These are phyloP conservation scores for Aulographum hederae DNA, from an alignment of 2,329 filamentous ascomycete genomes.

Conservation along the genomic window DNA sequence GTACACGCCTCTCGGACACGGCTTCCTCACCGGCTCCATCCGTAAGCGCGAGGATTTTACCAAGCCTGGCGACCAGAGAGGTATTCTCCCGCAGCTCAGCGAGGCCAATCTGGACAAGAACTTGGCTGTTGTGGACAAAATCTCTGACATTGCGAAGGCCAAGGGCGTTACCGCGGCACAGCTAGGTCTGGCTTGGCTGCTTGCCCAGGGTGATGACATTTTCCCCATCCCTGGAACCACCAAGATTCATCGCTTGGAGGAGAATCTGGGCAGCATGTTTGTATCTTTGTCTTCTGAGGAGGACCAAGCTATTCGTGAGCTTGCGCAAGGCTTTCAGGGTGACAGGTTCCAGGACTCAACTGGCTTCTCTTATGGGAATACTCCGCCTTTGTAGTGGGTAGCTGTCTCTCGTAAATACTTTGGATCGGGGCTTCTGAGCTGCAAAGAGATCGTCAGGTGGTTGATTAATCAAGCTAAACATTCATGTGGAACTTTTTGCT, in stretches of 20 bases:
- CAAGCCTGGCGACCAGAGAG: constrained; percentile 14
- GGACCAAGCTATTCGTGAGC: constrained; percentile 18
- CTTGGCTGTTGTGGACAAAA: constrained; percentile 14
- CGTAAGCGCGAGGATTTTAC: constrained; percentile 24
- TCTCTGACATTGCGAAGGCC: constrained; percentile 13
- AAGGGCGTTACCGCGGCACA: constrained; percentile 7
- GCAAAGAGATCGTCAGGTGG: too few species aligned
- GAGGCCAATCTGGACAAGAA: constrained; percentile 21
- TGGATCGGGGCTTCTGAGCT: too few species aligned
- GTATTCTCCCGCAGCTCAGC: constrained; percentile 20
- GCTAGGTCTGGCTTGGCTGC: constrained; percentile 16
- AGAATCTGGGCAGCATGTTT: constrained; percentile 8
- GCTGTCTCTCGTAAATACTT: too few species aligned
- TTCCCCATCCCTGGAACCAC: constrained; percentile 21
- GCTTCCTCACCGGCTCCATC: constrained; percentile 28
- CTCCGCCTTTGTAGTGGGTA: not conserved
- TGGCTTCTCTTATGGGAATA: not conserved
- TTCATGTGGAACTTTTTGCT: too few species aligned
- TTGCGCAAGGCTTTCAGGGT: constrained; percentile 8
- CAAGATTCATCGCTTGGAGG: constrained; percentile 8
- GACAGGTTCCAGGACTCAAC: not conserved
- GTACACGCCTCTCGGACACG: constrained; percentile 28
- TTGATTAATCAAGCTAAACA: too few species aligned
- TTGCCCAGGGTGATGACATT: constrained; percentile 17
- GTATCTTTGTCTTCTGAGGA: constrained; percentile 19